Percentiles rank a stretch among this genome's conserved stretches.
phyloP scores from a whole-genome alignment of 345 rosid genomes.

The Moricandia arvensis region DNA sequence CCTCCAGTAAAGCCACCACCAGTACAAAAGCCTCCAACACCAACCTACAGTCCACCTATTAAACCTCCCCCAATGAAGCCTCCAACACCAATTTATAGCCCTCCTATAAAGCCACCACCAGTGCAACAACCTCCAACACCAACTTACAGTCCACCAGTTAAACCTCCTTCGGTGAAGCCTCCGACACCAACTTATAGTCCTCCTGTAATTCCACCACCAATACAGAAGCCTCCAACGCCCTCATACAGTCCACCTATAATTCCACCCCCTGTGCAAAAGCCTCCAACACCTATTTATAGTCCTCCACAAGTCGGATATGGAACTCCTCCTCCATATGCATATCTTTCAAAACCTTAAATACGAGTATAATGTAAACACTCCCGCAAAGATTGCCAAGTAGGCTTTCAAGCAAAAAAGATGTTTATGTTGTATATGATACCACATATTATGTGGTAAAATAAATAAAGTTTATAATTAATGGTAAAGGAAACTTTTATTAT shows the following conservation, averaged over 20 bases:
- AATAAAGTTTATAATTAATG: slow-evolving; percentile 27
- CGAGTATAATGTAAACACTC: background rate
- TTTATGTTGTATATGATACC: slow-evolving; percentile 21
- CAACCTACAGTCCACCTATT: background rate
- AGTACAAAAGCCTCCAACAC: background rate
- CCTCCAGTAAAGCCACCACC: background rate
- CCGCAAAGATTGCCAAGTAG: background rate
- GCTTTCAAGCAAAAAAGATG: background rate
- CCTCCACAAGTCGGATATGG: slow-evolving; percentile 35
- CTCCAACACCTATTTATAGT: slow-evolving; percentile 18
- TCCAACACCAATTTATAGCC: slow-evolving; percentile 14
- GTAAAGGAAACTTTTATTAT: background rate
- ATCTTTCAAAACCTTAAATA: background rate
- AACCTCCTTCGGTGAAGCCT: slow-evolving; percentile 1
- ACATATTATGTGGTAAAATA: slow-evolving; percentile 19
- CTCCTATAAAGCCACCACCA: background rate
- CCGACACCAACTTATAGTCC: slow-evolving; percentile 26
- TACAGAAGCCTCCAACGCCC: slow-evolving; percentile 4
- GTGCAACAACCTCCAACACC: slow-evolving; percentile 1
- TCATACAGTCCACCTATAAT: background rate
- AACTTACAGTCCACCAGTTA: background rate
- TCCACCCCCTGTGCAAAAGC: background rate
- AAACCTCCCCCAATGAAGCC: background rate
- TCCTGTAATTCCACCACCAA: background rate
- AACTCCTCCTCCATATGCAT: slow-evolving; percentile 36